Evolutionary conservation across 2,329 filamentous ascomycete genomes (phyloP), one percentile per base, ranked within the genome.

Genomic region (Xylaria sp.): DNA sequence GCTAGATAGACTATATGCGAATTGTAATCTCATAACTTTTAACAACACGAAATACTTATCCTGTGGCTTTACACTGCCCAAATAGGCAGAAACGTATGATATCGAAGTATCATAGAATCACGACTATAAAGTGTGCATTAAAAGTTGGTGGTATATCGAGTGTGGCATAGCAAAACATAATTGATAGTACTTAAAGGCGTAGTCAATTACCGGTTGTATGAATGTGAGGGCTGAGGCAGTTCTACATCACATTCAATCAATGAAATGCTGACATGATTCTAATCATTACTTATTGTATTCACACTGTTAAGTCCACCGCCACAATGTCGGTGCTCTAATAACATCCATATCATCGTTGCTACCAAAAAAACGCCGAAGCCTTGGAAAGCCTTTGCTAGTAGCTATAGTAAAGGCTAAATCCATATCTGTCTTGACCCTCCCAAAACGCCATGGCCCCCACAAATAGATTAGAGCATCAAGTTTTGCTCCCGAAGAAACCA

Each of bases 351-450:
- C 43, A 4, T 69, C 58, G 52, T 58, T 69, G 49, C 59, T 23
- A 63, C 43, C 54, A 31, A 51, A 23, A 70, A 28, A 28, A 68
- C 62, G 60, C 70, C 68, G 18, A 36, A 56, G 28, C 51, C 62
- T 33, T 20, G 36, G 36, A 43, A 63, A 64, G 8, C 57, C 56
- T 33, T 67, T 51, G 62, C 33, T 63, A 57, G 46, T 52, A 62
- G 52, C 60, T 68, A 72, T 68, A 67, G 59, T 64, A 59, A 63
- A 68, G 65, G 57, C 51, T 62, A 12, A 52, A 48, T 25, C 63
- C 48, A 23, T 63, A 33, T 63, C 60, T 56, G 58, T 66, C 60
- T 62, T 62, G 41, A 57, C 51, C 62, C 68, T 46, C 64, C 65
- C 56, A 55, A 28, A 71, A 71, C 64, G 64, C 65, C 66, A 31